Base-by-base conservation (phyloP, 2,329 filamentous ascomycete species). In the Chrysosphaeria jannelii region DNA sequence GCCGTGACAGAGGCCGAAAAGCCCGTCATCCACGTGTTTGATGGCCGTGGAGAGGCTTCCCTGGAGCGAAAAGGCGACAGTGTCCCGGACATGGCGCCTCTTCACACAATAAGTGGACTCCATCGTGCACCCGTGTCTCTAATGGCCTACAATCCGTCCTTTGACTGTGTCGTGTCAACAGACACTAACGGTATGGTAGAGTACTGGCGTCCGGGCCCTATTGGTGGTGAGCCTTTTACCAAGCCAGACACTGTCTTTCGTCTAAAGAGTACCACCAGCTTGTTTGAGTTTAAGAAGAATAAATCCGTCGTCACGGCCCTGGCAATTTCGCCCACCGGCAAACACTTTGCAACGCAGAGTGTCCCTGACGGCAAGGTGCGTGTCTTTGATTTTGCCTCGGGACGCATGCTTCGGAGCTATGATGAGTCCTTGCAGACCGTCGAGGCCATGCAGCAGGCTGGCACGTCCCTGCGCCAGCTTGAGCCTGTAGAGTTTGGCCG, bases 251-350 rank as follows among this genome's bases (percentile, higher is more conserved):
- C 63, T 24, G 78, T 97, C 10, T 97, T 89, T 40, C 59, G 75
- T 33, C 74, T 78, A 47, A 97, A 97, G 46, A 89, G 76, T 39
- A 68, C 72, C 2, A 97, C 85, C 3, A 85, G 74, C 36, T 53
- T 97, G 1, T 97, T 93, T 38, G 81, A 90, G 25, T 93, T 97
- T 49, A 93, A 89, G 39, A 93, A 91, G 45, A 60, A 74, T 23
- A 93, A 90, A 42, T 72, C 78, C 0, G 59, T 69, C 1, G 79
- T 81, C 0, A 62, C 66, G 4, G 74, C 72, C 8, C 51, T 97
- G 23, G 74, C 71, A 0, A 58, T 97, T 22, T 91, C 85, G 0
- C 78, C 79, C 0, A 69, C 69, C 0, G 78, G 81, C 5, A 60
- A 70, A 27, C 72, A 78, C 28, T 85, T 97, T 37, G 76, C 71